A percentile compares a stretch with the other conserved stretches of the same genome.
phyloP scores from a whole-genome alignment of 2,329 filamentous ascomycete genomes.

The Sporothrix inflata region DNA sequence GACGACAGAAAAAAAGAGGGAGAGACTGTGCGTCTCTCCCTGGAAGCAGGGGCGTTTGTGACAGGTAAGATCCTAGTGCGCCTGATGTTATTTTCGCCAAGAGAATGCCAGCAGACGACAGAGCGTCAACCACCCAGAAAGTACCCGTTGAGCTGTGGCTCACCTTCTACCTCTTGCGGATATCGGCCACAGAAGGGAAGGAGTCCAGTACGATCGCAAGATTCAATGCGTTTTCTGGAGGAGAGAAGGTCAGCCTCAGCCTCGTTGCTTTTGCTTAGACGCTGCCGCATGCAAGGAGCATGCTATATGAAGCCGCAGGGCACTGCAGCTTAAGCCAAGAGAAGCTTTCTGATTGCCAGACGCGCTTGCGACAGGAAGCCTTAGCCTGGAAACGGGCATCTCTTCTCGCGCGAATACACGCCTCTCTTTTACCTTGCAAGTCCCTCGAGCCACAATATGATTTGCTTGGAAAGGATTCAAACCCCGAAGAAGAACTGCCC shows the following conservation, averaged over 20 bases:
- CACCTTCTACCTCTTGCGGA: neutral
- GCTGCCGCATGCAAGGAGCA: neutral
- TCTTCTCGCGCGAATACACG: neutral
- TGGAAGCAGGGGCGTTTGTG: neutral
- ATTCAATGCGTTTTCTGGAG: neutral
- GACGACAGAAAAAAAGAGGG: neutral
- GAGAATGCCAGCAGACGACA: neutral
- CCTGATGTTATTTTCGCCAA: neutral
- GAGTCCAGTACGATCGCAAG: neutral
- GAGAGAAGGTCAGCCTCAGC: neutral
- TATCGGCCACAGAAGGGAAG: neutral
- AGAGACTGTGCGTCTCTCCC: conserved; percentile 25
- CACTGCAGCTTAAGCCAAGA: neutral
- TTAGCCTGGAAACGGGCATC: neutral
- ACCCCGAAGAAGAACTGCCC: neutral
- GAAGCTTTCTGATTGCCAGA: neutral
- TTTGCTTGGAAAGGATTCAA: neutral
- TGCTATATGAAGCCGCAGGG: too few species aligned
- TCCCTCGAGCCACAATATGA: neutral
- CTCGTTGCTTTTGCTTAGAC: neutral
- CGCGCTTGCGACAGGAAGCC: conserved; percentile 12
- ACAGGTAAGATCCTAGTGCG: neutral
- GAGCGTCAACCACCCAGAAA: neutral
- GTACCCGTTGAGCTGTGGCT: neutral
- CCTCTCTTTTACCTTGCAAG: neutral